These are phyloP conservation scores for Phallus indusiatus DNA, from an alignment of 768 basidiomycete species.

Conservation along the genomic window DNA sequence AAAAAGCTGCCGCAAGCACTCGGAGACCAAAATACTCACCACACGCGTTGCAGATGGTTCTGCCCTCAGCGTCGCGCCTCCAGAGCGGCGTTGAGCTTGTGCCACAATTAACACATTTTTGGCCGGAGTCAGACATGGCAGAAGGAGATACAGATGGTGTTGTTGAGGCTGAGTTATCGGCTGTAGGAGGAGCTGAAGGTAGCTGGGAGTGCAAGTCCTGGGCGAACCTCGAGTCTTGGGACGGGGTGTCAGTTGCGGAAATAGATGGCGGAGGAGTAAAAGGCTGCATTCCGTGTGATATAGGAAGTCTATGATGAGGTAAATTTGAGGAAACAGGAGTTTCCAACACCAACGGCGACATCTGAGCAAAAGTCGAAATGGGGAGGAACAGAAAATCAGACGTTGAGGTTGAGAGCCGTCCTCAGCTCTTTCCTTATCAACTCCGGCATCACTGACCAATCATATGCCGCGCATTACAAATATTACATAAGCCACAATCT, in stretches of 20 bases:
- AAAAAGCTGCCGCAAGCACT: slow-evolving; percentile 14
- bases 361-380: slow-evolving; percentile 2
- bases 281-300: neutral
- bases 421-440: slow-evolving; percentile 6
- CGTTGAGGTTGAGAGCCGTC: neutral
- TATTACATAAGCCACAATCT: neutral
- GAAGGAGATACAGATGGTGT: neutral
- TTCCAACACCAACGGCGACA: slow-evolving; percentile 8
- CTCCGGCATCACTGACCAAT: slow-evolving; percentile 7
- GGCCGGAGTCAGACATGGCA: neutral
- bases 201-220: neutral
- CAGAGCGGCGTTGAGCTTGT: slow-evolving; percentile 76
- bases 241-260: neutral
- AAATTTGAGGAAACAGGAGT: slow-evolving; percentile 5
- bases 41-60: slow-evolving; percentile 83
- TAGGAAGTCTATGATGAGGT: slow-evolving; percentile 5
- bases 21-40: slow-evolving; percentile 48
- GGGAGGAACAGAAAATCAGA: neutral
- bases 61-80: slow-evolving; percentile 74
- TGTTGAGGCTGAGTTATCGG: neutral
- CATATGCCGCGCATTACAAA: neutral
- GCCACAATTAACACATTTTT: slow-evolving; percentile 32
- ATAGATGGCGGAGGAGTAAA: slow-evolving; percentile 3
- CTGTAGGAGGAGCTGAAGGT: neutral
- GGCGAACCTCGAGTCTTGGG: too few species aligned